phyloP scores from a whole-genome alignment of 768 basidiomycete genomes.

The Phlegmacium glaucopus region DNA sequence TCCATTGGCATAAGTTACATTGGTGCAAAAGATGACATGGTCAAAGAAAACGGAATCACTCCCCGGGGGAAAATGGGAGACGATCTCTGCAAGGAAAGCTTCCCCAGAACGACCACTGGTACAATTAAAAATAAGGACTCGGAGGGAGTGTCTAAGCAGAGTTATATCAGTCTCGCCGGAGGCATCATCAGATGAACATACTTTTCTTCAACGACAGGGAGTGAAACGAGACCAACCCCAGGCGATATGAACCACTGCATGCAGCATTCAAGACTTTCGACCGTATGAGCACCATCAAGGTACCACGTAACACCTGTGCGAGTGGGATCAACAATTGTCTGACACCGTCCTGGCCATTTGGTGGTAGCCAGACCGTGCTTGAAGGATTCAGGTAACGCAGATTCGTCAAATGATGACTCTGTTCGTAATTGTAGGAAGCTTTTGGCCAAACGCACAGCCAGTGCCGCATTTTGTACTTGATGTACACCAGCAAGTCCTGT shows the following conservation, averaged over 20 bases:
- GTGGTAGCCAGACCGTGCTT: slow-evolving; percentile 62
- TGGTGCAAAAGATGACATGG: slow-evolving; percentile 91
- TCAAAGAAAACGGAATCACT: slow-evolving; percentile 62
- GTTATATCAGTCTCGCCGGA: slow-evolving; percentile 4
- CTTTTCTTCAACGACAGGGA: slow-evolving; percentile 5
- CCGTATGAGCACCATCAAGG: slow-evolving; percentile 94
- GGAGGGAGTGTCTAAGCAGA: slow-evolving; percentile 27
- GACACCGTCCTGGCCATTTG: slow-evolving; percentile 95
- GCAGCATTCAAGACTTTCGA: slow-evolving; percentile 85
- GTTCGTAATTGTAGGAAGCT: slow-evolving; percentile 51
- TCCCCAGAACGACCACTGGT: slow-evolving; percentile 84
- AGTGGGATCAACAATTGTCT: slow-evolving; percentile 66
- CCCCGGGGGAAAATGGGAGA: slow-evolving; percentile 40
- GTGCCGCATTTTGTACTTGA: slow-evolving; percentile 82
- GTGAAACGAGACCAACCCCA: slow-evolving; percentile 40
- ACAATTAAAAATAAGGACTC: slow-evolving; percentile 92
- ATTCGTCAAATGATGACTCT: slow-evolving; percentile 16
- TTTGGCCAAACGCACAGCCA: slow-evolving; percentile 74
- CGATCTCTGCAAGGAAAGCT: slow-evolving; percentile 57
- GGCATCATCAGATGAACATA: slow-evolving; percentile 4
- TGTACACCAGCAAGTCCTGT: slow-evolving; percentile 83
- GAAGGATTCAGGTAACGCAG: slow-evolving; percentile 48
- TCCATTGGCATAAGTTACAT: slow-evolving; percentile 91
- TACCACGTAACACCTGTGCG: slow-evolving; percentile 68
- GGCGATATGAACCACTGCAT: slow-evolving; percentile 83